Base-by-base conservation (phyloP, 2,329 filamentous ascomycete genomes). In the Sporothrix schenckii region DNA sequence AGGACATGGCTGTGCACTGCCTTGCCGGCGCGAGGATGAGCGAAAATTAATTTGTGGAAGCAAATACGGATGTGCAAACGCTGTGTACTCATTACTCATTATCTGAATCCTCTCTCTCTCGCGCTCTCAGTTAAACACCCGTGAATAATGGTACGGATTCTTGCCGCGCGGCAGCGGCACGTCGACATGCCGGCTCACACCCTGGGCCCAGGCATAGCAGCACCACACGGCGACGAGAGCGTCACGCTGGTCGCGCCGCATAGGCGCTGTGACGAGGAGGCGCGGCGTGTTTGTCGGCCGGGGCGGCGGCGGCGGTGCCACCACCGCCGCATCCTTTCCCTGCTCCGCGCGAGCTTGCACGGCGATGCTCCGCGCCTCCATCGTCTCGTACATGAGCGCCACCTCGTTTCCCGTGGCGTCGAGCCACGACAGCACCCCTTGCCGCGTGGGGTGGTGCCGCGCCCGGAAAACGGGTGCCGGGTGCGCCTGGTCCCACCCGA, bases 181-280 rank as follows among this genome's bases (percentile, higher is more conserved):
- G 9, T 61, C 56, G 7, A 61, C 56, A 21, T 61, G 56, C n/a
- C 56, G 34, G 56, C 56, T 44, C 19, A 39, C 39, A 5, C 34
- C 56, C 56, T 61, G 56, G 3, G 56, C 56, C 56, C 56, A 61
- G 10, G 56, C 56, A 19, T 61, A 61, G 34, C 56, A 61, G 34
- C 56, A 61, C 56, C 56, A 61, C 1, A 41, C 16, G 14, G 56
- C 56, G 7, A 61, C 56, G 7, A 61, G 56, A 3, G 56, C 56
- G 34, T 61, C 56, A 2, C 56, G 34, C 3, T 21, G 56, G 56
- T 44, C 56, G n/a, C 56, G 56, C 10, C 56, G 56, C 19, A 61
- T 61, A 10, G 56, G 56, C 0, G 10, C 56, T 6, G 56, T 61
- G 11, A 21, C 24, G 11, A 44, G 19, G 3, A 61, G 34, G 0